These are phyloP conservation scores for Irpex sp. DNA, from an alignment of 1,284 basidiomycete species.

Conservation along the genomic window DNA sequence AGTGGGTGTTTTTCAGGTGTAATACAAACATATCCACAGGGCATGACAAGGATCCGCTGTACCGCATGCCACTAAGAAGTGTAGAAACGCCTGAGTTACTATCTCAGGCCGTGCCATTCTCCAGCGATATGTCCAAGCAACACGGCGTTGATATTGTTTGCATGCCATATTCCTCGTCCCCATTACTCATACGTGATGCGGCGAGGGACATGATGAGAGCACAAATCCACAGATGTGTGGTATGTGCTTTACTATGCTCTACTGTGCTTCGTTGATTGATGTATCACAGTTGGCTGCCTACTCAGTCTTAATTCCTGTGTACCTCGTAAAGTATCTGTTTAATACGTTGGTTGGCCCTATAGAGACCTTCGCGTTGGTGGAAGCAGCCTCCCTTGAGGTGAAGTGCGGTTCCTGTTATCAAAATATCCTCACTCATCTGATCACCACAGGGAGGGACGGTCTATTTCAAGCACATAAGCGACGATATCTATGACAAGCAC, in stretches of 20 bases:
- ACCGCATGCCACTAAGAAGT: neutral
- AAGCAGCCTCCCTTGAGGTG: neutral
- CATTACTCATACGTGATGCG: neutral
- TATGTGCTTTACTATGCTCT: neutral
- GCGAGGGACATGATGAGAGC: neutral
- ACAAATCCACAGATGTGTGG: neutral
- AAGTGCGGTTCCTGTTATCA: neutral
- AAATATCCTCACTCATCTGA: neutral
- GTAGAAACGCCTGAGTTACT: neutral
- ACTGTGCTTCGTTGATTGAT: neutral
- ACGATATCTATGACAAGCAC: neutral
- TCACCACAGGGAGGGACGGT: neutral
- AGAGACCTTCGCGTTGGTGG: neutral
- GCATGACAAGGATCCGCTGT: neutral
- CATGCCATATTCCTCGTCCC: neutral
- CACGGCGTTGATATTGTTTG: constrained; percentile 1
- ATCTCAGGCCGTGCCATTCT: neutral
- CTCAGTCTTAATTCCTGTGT: neutral
- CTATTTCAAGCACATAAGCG: neutral
- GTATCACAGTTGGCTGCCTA: neutral
- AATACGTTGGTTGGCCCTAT: neutral
- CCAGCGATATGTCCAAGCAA: neutral
- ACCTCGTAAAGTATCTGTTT: neutral
- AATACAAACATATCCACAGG: neutral
- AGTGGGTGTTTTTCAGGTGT: neutral